Evolutionary conservation across 139 green algal species (phyloP).

Genomic region (Ostreobium quekettii): DNA sequence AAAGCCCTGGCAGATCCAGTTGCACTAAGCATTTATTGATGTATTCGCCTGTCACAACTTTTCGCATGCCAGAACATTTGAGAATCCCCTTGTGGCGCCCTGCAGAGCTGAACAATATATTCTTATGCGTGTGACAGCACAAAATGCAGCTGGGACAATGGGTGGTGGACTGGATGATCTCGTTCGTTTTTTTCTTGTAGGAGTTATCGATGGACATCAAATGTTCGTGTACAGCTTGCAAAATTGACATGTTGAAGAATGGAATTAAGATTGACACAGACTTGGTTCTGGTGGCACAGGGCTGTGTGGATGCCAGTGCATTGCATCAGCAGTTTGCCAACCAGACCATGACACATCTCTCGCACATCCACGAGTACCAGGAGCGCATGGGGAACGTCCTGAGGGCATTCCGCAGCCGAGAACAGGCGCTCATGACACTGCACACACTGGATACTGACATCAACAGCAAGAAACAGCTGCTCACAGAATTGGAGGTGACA

Average conservation of each 20-base stretch:
- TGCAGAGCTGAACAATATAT: too few relatives aligned
- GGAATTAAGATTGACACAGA: not conserved
- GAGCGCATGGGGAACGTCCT: slow-evolving; percentile 7
- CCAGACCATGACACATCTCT: not conserved
- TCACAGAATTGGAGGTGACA: not conserved
- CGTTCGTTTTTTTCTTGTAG: not conserved
- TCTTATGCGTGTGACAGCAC: too few relatives aligned
- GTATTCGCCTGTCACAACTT: not conserved
- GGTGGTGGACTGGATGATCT: too few relatives aligned
- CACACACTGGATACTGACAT: not conserved
- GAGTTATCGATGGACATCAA: not conserved
- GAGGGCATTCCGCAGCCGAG: not conserved
- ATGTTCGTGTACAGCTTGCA: not conserved
- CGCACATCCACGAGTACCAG: not conserved
- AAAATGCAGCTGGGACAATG: too few relatives aligned
- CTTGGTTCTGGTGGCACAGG: not conserved
- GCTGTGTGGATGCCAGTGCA: not conserved
- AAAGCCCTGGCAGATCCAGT: not conserved
- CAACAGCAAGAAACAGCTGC: not conserved
- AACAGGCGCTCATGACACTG: slow-evolving; percentile 2
- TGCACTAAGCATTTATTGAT: not conserved
- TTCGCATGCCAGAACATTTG: not conserved
- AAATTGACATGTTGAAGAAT: not conserved
- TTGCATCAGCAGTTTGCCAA: not conserved
- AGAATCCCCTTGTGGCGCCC: too few relatives aligned